Percentiles rank a stretch among this genome's conserved stretches.
Evolutionary conservation across 2,329 filamentous ascomycete species (phyloP).

Genomic region (Acrocalymma vagum): DNA sequence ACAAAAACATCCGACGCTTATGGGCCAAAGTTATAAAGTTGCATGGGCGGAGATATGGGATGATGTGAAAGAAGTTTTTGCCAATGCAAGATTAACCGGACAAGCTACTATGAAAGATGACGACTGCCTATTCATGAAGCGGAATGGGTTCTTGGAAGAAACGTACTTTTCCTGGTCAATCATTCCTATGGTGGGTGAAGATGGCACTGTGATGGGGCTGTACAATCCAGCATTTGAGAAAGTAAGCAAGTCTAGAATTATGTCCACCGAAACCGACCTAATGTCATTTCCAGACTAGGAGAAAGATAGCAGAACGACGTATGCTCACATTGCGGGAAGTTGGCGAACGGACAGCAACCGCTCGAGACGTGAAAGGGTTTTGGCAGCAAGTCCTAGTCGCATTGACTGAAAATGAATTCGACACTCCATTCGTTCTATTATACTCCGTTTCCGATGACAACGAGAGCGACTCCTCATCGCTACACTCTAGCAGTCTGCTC

Average conservation of each 20-base stretch:
- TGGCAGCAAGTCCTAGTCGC: slow-evolving; percentile 76
- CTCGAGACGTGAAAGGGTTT: slow-evolving; percentile 76
- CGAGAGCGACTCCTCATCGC: slow-evolving; percentile 76
- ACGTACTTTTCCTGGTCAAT: slow-evolving; percentile 86
- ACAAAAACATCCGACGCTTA: slow-evolving; percentile 77
- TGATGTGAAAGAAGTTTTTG: slow-evolving; percentile 73
- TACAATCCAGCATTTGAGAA: slow-evolving; percentile 87
- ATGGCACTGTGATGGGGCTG: slow-evolving; percentile 77
- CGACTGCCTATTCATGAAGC: slow-evolving; percentile 75
- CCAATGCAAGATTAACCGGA: slow-evolving; percentile 72
- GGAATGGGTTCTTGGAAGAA: slow-evolving; percentile 77
- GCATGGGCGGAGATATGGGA: slow-evolving; percentile 81
- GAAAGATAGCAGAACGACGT: slow-evolving; percentile 79
- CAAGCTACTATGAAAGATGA: slow-evolving; percentile 88
- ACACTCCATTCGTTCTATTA: slow-evolving; percentile 78
- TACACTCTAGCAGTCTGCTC: slow-evolving; percentile 71
- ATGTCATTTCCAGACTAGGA: slow-evolving; percentile 70
- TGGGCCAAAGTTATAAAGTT: slow-evolving; percentile 75
- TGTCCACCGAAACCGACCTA: too few relatives aligned
- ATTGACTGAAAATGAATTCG: slow-evolving; percentile 76
- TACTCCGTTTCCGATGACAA: slow-evolving; percentile 78
- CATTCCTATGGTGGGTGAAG: slow-evolving; percentile 77
- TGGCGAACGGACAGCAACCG: slow-evolving; percentile 76
- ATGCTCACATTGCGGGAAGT: slow-evolving; percentile 83
- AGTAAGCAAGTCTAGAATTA: too few relatives aligned